Evolutionary conservation across 371 early-diverging fungal genomes (phyloP), one percentile per base, ranked within the genome.

Genomic region (Mortierella sp.): DNA sequence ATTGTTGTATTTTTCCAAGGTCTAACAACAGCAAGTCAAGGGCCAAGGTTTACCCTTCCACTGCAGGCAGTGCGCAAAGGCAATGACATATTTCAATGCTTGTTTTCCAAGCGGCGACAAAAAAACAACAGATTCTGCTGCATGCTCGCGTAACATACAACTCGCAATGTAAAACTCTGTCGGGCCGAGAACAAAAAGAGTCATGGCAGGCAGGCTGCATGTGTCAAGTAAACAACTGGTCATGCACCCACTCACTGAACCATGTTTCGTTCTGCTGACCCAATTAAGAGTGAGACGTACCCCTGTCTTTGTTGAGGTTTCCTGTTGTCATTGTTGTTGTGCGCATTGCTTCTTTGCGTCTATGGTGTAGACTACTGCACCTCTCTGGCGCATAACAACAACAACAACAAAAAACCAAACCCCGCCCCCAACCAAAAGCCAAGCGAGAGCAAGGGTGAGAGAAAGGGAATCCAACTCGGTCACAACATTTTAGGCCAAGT

Each of bases 81-180:
- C 63, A 65, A 38, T 65, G 68, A 65, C 68, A 42, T 65, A 65
- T 24, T 65, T 65, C 38, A 34, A 65, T 65, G 24, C 68, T 38
- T 34, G 24, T 65, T 63, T 34, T 65, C 34, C 38, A 65, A 65
- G 68, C 68, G 68, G 38, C 68, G 68, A 38, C 38, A 34, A 65
- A 63, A 31, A 13, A 28, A 13, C 24, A 57, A 57, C 10, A 14
- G 50, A 11, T 50, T 11, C 47, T 16, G 60, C 26, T 63, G 31
- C 38, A 13, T 65, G 65, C 42, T 65, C 65, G 38, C 38, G 65
- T 65, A 65, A 65, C 65, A 38, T 65, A 65, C 31, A 65, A 34
- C 21, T 9, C 14, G 21, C 10, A 34, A 21, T 21, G 65, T 65
- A 65, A 65, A 65, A 65, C 65, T 65, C 34, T 65, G 42, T 34